phyloP scores from a whole-genome alignment of 169 alveolate species.

The Plasmodium gallinaceum region DNA sequence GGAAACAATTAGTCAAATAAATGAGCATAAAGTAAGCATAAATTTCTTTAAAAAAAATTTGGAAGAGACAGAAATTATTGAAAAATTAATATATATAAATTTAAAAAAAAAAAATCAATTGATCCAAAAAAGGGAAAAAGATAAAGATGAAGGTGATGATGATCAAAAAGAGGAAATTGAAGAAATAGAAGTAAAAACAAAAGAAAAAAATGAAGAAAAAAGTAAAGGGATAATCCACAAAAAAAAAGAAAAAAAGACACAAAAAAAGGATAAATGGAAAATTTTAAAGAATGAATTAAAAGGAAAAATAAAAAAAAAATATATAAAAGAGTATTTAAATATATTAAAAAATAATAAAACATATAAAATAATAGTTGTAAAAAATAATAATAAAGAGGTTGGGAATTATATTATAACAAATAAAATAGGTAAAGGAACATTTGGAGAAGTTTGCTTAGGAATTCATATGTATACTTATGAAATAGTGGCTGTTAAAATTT shows the following conservation, averaged over 20 bases:
- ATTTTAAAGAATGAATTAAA: background rate
- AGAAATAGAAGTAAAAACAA: no score
- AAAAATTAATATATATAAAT: conserved; percentile 14
- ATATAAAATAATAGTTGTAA: conserved; percentile 49
- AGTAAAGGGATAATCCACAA: no score
- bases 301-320: background rate
- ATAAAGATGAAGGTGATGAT: background rate
- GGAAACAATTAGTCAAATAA: background rate
- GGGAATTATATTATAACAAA: conserved; percentile 73
- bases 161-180: no score
- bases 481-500: conserved; percentile 85
- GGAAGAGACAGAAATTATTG: background rate
- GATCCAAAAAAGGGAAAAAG: background rate
- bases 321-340: background rate
- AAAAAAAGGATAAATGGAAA: no score
- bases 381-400: conserved; percentile 25
- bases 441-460: conserved; percentile 86
- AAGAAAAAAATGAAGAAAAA: no score
- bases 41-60: conserved; percentile 2
- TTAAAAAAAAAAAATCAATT: background rate
- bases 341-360: background rate
- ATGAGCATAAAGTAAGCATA: conserved; percentile 4
- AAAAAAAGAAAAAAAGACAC: no score
- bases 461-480: conserved; percentile 80
- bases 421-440: conserved; percentile 85